phyloP scores from a whole-genome alignment of 345 rosid species.

The Citrus reticulata region DNA sequence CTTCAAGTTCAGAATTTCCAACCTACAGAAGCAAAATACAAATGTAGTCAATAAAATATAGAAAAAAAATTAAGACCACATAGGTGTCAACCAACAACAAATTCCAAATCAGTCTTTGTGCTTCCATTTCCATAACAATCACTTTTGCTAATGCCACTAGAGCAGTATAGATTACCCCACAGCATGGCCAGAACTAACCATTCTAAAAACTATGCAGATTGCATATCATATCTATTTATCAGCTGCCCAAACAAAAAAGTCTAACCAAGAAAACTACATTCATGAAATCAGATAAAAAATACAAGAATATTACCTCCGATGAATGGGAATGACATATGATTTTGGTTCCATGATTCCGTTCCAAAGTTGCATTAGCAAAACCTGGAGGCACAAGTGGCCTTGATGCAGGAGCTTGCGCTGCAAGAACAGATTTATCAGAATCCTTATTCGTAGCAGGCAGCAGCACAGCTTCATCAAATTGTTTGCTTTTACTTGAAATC shows the following conservation, averaged over 20 bases:
- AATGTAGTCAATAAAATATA: background rate
- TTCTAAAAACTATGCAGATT: background rate
- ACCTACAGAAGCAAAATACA: constrained; percentile 40
- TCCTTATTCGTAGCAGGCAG: constrained; percentile 24
- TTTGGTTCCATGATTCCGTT: constrained; percentile 49
- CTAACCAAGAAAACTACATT: background rate
- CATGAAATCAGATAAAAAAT: background rate
- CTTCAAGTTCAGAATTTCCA: constrained; percentile 50
- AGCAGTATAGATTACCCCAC: background rate
- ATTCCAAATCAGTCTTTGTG: background rate
- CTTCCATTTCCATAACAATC: background rate
- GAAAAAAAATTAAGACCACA: background rate
- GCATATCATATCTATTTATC: background rate
- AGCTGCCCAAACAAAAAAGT: background rate
- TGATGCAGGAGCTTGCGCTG: constrained; percentile 51
- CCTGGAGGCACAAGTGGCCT: constrained; percentile 99
- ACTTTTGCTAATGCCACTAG: background rate
- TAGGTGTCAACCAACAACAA: background rate
- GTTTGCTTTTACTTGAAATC: constrained; percentile 34
- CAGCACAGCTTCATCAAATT: constrained; percentile 33
- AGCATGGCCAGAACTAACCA: background rate
- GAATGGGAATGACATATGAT: constrained; percentile 32
- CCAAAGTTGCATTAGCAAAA: constrained; percentile 49
- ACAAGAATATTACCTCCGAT: constrained; percentile 42
- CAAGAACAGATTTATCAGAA: constrained; percentile 37